Percentiles rank a stretch among this genome's conserved stretches.
Evolutionary conservation across 1,284 basidiomycete species (phyloP).

Genomic region (Naganishia liquefaciens): DNA sequence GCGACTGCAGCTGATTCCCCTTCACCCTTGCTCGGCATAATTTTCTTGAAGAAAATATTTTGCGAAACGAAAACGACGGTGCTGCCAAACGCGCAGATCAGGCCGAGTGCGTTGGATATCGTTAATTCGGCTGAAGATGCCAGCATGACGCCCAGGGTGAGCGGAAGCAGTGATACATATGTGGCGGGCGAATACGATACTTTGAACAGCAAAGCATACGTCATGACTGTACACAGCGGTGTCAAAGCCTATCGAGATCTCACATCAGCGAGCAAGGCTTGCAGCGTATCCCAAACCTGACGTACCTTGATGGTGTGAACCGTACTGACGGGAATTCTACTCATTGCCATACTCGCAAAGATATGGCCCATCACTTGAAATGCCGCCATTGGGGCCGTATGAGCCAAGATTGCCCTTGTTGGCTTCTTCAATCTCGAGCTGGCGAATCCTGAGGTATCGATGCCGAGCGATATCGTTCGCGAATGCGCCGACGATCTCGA

Average conservation of each 20-base stretch:
- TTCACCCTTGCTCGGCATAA: slow-evolving; percentile 68
- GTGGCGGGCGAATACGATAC: slow-evolving; percentile 90
- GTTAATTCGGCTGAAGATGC: slow-evolving; percentile 92
- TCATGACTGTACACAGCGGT: slow-evolving; percentile 92
- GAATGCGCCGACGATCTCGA: slow-evolving; percentile 14
- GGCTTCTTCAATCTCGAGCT: slow-evolving; percentile 66
- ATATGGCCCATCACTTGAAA: slow-evolving; percentile 95
- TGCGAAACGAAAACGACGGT: slow-evolving; percentile 95
- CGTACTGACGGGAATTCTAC: slow-evolving; percentile 92
- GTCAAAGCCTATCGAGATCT: slow-evolving; percentile 74
- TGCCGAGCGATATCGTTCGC: slow-evolving; percentile 26
- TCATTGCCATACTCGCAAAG: slow-evolving; percentile 94
- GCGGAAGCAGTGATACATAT: slow-evolving; percentile 89
- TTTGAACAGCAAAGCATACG: slow-evolving; percentile 87
- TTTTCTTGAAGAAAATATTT: slow-evolving; percentile 99
- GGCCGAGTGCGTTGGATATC: slow-evolving; percentile 75
- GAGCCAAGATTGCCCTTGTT: slow-evolving; percentile 69
- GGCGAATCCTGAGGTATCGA: slow-evolving; percentile 48
- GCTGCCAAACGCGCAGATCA: slow-evolving; percentile 89
- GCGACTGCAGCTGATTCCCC: slow-evolving; percentile 40
- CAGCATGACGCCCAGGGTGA: slow-evolving; percentile 95
- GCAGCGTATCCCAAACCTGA: slow-evolving; percentile 18
- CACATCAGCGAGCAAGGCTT: neutral
- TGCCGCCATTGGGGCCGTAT: slow-evolving; percentile 85
- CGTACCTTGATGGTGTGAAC: slow-evolving; percentile 97